Evolutionary conservation across 2,329 filamentous ascomycete species (phyloP), one percentile per base, ranked within the genome.

Genomic region (Taxawa tesnikishii): DNA sequence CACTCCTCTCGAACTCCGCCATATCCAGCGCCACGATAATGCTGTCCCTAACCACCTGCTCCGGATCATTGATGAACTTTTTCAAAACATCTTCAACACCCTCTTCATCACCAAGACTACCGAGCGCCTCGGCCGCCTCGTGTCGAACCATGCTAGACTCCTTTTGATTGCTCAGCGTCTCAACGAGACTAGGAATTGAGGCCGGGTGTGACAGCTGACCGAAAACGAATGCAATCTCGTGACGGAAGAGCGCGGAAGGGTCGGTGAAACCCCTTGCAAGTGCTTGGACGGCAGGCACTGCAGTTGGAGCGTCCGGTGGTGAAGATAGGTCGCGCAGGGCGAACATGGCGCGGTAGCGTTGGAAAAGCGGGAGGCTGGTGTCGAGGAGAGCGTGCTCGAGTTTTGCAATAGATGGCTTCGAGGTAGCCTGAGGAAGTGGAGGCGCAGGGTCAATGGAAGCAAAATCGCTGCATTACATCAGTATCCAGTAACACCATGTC

Each of bases 171-270:
- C 80, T 80, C 37, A 98, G 66, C 1, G 82, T 76, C 31, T 73
- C 74, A 11, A 80, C 79, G 37, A 98, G 71, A 38, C 83, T 83
- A 4, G 90, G 87, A 44, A 98, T 94, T 1, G 85, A 94, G n/a
- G 88, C 88, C 2, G 90, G 90, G 52, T 98, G 90, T 34, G 82
- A 85, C 32, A 98, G 68, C 58, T 98, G 90, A 34, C 90, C 90
- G 46, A 98, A 98, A 10, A 98, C 90, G 54, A 98, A 98, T 10
- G 90, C 90, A 43, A 98, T 85, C 55, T 98, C 90, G 62, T 98
- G 90, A 44, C 90, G 79, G 70, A 98, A 96, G 6, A 98, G 74
- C 4, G 87, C 87, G 29, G 87, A 94, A 12, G 76, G 68, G 54
- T 98, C 90, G 18, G 68, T 67, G 46, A 98, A 77, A 11, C 90